Percentiles rank a stretch among this genome's conserved stretches.
phyloP scores from a whole-genome alignment of 169 alveolate species.

The Toxoplasma gondii region DNA sequence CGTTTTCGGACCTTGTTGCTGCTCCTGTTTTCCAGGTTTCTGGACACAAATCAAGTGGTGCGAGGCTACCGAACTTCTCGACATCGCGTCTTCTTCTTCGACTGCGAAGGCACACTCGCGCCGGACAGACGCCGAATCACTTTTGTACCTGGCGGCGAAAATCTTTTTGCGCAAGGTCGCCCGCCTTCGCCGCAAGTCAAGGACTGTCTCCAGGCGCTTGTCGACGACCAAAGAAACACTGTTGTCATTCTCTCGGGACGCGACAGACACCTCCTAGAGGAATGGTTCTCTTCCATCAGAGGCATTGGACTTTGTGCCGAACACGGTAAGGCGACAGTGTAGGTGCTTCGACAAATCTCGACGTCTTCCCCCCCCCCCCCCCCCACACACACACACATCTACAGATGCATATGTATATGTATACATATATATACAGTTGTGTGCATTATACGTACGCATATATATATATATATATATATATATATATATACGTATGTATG shows the following conservation, averaged over 20 bases:
- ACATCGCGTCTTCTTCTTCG: constrained; percentile 75
- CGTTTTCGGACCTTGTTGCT: too few species aligned
- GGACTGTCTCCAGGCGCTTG: constrained; percentile 43
- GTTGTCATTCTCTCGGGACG: constrained; percentile 79
- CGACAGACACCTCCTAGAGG: constrained; percentile 72
- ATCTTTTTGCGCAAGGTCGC: constrained; percentile 53
- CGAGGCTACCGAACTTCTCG: constrained; percentile 69
- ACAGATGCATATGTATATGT: neutral
- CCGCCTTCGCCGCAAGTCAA: constrained; percentile 53
- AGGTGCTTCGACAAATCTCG: neutral
- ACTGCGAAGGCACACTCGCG: constrained; percentile 80
- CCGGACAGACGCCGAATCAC: constrained; percentile 71
- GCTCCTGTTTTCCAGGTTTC: constrained; percentile 1
- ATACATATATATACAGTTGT: neutral
- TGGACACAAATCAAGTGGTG: constrained; percentile 53
- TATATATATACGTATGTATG: neutral
- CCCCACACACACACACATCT: too few species aligned
- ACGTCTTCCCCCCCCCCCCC: neutral
- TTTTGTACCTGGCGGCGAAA: constrained; percentile 45
- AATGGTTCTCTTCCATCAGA: constrained; percentile 66
- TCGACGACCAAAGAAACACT: constrained; percentile 56
- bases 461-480: neutral
- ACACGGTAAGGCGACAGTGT: constrained; percentile 23
- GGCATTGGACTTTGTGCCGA: constrained; percentile 69
- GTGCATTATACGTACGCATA: neutral